Conservation (phyloP, 2,329 filamentous ascomycete species). For the Fusarium palustre region DNA sequence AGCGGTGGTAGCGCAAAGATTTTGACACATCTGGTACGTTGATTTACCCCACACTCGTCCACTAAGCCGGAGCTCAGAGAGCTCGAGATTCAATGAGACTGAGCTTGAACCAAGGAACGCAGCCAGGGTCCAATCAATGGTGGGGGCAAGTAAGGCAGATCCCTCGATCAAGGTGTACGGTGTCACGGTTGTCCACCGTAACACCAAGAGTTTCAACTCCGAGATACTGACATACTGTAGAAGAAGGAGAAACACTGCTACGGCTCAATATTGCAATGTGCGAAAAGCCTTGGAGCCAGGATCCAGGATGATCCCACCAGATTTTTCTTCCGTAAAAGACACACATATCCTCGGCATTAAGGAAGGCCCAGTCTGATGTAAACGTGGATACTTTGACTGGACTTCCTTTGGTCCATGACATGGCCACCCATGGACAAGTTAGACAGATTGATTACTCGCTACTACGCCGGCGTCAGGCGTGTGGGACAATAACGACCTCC, state of each 20-base stretch:
- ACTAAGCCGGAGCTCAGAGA: slow-evolving; percentile 28
- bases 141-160: slow-evolving; percentile 32
- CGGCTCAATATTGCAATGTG: slow-evolving; percentile 46
- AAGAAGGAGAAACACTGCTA: slow-evolving; percentile 31
- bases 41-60: slow-evolving; percentile 44
- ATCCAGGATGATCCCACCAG: slow-evolving; percentile 32
- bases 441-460: slow-evolving; percentile 36
- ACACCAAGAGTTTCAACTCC: slow-evolving; percentile 29
- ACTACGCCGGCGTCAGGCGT: slow-evolving; percentile 45
- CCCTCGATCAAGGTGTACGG: slow-evolving; percentile 26
- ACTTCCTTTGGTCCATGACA: slow-evolving; percentile 49
- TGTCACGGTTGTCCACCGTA: slow-evolving; percentile 10
- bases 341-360: slow-evolving; percentile 47
- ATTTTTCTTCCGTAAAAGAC: slow-evolving; percentile 20
- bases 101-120: slow-evolving; percentile 27
- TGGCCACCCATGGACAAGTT: slow-evolving; percentile 41
- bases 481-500: slow-evolving; percentile 41
- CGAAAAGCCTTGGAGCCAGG: slow-evolving; percentile 38
- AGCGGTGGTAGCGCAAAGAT: slow-evolving; percentile 33
- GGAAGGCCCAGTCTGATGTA: slow-evolving; percentile 40
- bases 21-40: slow-evolving; percentile 18
- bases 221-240: slow-evolving; percentile 38
- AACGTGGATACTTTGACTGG: slow-evolving; percentile 47
- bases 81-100: slow-evolving; percentile 34
- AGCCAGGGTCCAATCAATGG: slow-evolving; percentile 34